Base-by-base conservation (phyloP, 2,329 filamentous ascomycete species). In the Atkinsonella texensis region DNA sequence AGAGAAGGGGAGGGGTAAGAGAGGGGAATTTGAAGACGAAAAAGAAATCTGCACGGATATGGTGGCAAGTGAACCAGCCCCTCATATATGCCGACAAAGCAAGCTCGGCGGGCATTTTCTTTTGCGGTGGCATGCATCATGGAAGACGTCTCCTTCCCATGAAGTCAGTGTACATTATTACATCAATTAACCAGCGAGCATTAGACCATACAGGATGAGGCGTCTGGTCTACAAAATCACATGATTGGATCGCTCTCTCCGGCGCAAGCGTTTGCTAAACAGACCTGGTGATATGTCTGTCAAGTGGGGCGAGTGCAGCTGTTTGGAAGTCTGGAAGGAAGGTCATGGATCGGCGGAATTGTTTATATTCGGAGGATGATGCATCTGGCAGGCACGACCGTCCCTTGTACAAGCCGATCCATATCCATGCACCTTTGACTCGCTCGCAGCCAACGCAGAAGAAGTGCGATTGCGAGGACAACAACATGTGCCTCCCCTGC, bases 401-500 rank as follows among this genome's bases (percentile, higher is more conserved):
- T 38, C 15, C 11, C 35, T 38, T 38, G 11, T 13, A 2, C 35
- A 15, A 28, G 35, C 15, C 35, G 35, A 15, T 38, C 35, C 35
- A 38, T 12, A 15, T 38, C 6, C 40, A n/a, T 8, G 17, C 28
- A 28, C 28, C 7, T 28, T 8, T 28, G 4, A 28, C 28, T 28
- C 28, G 28, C 28, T 28, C 28, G 5, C 28, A 28, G 28, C 28
- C 28, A 28, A 28, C 28, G 28, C 28, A 28, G 28, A 28, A 28
- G 28, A 28, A 28, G 28, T 8, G 28, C 28, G 28, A 6, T 28
- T 28, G 28, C 28, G 28, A 28, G 28, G 28, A 49, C 33, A 17
- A 18, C 50, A 39, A n/a, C 46, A 79, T 80, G 76, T 80, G 76
- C 58, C 66, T 77, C n/a, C 70, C 72, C 5, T 77, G 74, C 59